phyloP scores from a whole-genome alignment of 2,329 filamentous ascomycete genomes.

The Diaporthe ilicicola region DNA sequence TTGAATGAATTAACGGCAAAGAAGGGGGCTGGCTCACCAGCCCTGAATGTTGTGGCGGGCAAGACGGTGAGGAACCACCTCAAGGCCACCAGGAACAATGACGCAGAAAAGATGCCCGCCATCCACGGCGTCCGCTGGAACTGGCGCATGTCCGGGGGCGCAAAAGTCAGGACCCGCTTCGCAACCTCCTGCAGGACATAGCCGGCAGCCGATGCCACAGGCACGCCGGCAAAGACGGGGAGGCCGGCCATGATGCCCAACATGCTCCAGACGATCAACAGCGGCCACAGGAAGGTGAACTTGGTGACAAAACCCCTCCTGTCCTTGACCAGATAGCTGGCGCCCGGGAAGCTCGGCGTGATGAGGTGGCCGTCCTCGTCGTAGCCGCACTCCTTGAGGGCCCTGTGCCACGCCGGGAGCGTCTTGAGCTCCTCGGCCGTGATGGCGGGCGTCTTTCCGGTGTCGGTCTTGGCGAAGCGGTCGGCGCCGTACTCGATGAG shows the following conservation, averaged over 20 bases:
- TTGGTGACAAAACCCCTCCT: slow-evolving; percentile 80
- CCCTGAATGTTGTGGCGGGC: slow-evolving; percentile 51
- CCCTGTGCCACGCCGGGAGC: slow-evolving; percentile 79
- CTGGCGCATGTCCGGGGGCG: slow-evolving; percentile 85
- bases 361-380: slow-evolving; percentile 78
- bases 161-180: slow-evolving; percentile 80
- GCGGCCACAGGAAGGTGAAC: slow-evolving; percentile 92
- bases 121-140: slow-evolving; percentile 96
- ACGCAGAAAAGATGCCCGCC: slow-evolving; percentile 89
- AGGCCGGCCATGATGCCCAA: slow-evolving; percentile 78
- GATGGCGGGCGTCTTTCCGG: slow-evolving; percentile 87
- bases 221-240: slow-evolving; percentile 79
- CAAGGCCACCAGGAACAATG: slow-evolving; percentile 81
- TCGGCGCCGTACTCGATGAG: slow-evolving; percentile 95
- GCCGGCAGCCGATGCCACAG: slow-evolving; percentile 70
- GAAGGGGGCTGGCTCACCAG: slow-evolving; percentile 59
- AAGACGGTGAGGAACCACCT: slow-evolving; percentile 80
- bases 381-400: slow-evolving; percentile 85
- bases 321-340: slow-evolving; percentile 79
- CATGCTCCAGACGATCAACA: slow-evolving; percentile 75
- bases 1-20: neutral
- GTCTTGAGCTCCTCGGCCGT: slow-evolving; percentile 94
- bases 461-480: slow-evolving; percentile 86
- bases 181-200: slow-evolving; percentile 81
- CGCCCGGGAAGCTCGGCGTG: slow-evolving; percentile 74